Conservation (phyloP, 441 rosid genomes). For the Flueggea neowawraea region DNA sequence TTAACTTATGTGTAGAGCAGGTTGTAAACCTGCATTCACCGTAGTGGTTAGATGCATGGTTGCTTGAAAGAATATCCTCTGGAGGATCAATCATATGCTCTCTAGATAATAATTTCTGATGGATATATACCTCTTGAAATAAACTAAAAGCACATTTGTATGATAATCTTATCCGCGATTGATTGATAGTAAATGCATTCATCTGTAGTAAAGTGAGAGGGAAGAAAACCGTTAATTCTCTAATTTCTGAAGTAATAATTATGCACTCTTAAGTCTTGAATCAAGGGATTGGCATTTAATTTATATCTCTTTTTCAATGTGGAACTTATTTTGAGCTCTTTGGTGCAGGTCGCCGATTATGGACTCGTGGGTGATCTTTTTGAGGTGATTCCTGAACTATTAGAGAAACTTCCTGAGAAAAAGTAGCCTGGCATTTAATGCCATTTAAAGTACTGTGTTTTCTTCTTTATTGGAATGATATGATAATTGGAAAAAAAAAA, state of each 20-base stretch:
- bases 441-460: background rate
- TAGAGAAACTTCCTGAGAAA: slow-evolving; percentile 78
- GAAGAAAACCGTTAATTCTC: too few species aligned
- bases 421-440: slow-evolving; percentile 25
- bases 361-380: slow-evolving; percentile 95
- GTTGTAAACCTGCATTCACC: too few species aligned
- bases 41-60: too few species aligned
- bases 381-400: slow-evolving; percentile 84
- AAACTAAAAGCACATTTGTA: too few species aligned
- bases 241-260: too few species aligned
- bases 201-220: too few species aligned
- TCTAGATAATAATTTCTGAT: too few species aligned
- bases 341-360: slow-evolving; percentile 87
- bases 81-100: too few species aligned
- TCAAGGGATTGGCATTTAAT: background rate
- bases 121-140: too few species aligned
- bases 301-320: background rate
- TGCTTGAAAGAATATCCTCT: too few species aligned
- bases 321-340: background rate
- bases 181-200: too few species aligned
- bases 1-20: background rate
- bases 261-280: background rate
- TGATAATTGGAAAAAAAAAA: background rate
- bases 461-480: background rate
- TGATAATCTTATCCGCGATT: too few species aligned